A percentile compares a stretch with the other conserved stretches of the same genome.
Conservation (phyloP, 2,329 filamentous ascomycete genomes). For the Coniochaeta prunicola region DNA sequence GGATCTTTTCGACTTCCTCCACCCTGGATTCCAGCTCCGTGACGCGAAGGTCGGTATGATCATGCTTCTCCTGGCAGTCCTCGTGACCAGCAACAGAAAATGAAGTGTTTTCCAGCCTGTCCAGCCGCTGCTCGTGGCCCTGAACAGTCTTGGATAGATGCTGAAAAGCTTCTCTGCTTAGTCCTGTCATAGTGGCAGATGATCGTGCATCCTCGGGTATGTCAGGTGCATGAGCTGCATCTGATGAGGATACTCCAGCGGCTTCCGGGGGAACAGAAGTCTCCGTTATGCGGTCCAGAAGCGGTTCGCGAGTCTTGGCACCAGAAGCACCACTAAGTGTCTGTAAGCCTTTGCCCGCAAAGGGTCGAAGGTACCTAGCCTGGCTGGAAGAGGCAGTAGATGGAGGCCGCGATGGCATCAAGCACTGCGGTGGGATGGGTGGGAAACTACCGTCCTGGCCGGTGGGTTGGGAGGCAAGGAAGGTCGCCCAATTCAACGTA, state of each 20-base stretch:
- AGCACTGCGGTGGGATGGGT: slow-evolving; percentile 41
- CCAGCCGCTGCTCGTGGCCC: slow-evolving; percentile 57
- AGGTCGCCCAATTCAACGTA: slow-evolving; percentile 44
- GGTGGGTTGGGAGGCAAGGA: slow-evolving; percentile 31
- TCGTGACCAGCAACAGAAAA: slow-evolving; percentile 62
- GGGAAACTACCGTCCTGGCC: slow-evolving; percentile 27
- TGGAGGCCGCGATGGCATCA: slow-evolving; percentile 38
- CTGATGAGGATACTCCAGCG: not conserved
- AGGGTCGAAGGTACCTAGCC: slow-evolving; percentile 44
- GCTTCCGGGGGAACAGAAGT: slow-evolving; percentile 1
- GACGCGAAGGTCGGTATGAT: slow-evolving; percentile 58
- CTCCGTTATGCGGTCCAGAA: slow-evolving; percentile 20
- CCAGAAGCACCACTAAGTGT: slow-evolving; percentile 38
- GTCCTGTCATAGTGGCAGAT: not conserved
- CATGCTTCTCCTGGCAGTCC: slow-evolving; percentile 61
- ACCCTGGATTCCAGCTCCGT: slow-evolving; percentile 61
- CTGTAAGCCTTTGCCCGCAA: slow-evolving; percentile 47
- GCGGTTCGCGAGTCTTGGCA: slow-evolving; percentile 22
- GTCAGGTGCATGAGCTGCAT: not conserved
- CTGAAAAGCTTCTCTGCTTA: slow-evolving; percentile 26
- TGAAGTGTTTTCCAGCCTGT: slow-evolving; percentile 61
- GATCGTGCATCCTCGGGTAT: not conserved
- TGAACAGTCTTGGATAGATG: slow-evolving; percentile 46
- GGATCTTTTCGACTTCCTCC: slow-evolving; percentile 49
- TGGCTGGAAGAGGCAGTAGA: slow-evolving; percentile 45